Evolutionary conservation across 805 yeast genomes (phyloP), one percentile per base, ranked within the genome.

Genomic region (Candida parachauliodes): DNA sequence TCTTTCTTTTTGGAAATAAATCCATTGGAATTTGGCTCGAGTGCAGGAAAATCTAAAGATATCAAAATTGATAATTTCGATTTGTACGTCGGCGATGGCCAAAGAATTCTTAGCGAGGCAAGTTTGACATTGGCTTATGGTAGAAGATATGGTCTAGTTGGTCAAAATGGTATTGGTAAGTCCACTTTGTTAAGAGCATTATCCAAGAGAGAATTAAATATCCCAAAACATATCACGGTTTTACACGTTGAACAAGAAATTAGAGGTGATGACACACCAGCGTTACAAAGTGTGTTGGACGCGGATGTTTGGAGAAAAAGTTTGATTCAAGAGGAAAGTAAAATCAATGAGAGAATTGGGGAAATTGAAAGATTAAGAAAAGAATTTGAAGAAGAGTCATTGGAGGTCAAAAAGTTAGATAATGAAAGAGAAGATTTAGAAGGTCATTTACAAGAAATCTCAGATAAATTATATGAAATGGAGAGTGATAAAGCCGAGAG

Each of bases 241-340:
- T 72, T 93, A 50, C 96, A 93, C 54, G 99, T 93, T 40, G 99
- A 93, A 60, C 99, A 93, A 74, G 99, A 93, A 70, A 77, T 93
- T 34, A 74, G 79, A 49, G 98, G 98, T 54, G 97, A 91, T 54
- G 97, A 89, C 36, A 83, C 87, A 2, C 60, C 80, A 8, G 99
- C 97, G 1, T 60, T 93, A 38, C 96, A 91, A 60, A 83, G 96
- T 45, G 98, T 93, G n/a, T 70, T 93, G 47, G 98, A 93, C 65
- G 98, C 99, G 1, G 99, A 93, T 67, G 99, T 93, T 28, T 93
- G 99, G 99, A 77, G 99, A 61, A 93, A 94, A 62, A 88, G 83
- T 49, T 68, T 93, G 39, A 57, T 93, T 23, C 65, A 67, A 32
- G 98, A 93, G 59, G 95, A 89, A 61, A 54, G 62, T 24, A 80